These are phyloP conservation scores for Eimeria falciformis DNA, from an alignment of 169 alveolate species.

Conservation along the genomic window DNA sequence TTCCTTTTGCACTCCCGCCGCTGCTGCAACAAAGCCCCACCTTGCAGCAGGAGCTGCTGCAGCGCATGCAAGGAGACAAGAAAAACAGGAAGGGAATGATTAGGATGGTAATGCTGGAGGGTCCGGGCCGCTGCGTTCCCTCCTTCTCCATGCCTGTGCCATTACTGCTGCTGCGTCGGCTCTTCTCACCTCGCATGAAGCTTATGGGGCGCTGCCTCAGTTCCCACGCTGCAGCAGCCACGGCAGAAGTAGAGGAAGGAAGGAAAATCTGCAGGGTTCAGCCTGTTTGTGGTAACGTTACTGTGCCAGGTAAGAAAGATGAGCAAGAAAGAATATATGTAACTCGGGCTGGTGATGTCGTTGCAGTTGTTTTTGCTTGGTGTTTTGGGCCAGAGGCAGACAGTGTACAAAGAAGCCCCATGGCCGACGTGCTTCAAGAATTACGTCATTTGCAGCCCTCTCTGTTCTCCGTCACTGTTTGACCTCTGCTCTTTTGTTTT, in stretches of 20 bases:
- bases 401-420: too few relatives aligned
- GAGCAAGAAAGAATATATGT: too few relatives aligned
- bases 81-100: conserved; percentile 18
- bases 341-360: conserved; percentile 7
- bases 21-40: background rate
- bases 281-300: background rate
- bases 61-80: conserved; percentile 1
- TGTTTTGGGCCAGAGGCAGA: too few relatives aligned
- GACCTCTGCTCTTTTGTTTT: too few relatives aligned
- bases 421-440: too few relatives aligned
- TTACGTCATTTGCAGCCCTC: too few relatives aligned
- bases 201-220: background rate
- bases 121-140: conserved; percentile 9
- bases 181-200: background rate
- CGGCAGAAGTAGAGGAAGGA: background rate
- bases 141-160: background rate
- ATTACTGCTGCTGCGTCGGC: conserved; percentile 25
- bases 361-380: background rate
- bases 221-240: background rate
- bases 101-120: background rate
- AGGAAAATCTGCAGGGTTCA: background rate
- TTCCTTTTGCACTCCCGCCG: conserved; percentile 9
- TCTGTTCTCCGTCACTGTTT: too few relatives aligned
- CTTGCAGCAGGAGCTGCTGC: background rate
- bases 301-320: background rate